A percentile compares a stretch with the other conserved stretches of the same genome.
These are phyloP conservation scores for Emmonsiellopsis sp. DNA, from an alignment of 2,329 filamentous ascomycete species.

Conservation along the genomic window DNA sequence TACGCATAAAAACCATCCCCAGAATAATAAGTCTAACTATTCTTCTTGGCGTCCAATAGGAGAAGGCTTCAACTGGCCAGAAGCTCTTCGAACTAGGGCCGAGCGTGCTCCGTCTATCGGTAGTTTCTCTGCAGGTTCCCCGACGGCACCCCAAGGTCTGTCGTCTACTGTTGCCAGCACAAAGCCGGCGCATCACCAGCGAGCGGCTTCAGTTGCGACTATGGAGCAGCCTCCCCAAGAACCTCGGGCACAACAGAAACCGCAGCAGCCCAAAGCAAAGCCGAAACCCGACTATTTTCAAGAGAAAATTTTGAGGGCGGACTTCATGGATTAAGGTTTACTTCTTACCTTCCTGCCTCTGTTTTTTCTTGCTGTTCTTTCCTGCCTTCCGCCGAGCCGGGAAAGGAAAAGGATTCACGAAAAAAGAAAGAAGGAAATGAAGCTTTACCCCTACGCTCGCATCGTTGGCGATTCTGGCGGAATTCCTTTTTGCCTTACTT, in stretches of 20 bases:
- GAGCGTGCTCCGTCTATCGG: slow-evolving; percentile 57
- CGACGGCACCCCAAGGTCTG: slow-evolving; percentile 20
- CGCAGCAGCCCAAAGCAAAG: slow-evolving; percentile 39
- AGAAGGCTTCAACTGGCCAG: slow-evolving; percentile 95
- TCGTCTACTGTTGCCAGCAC: slow-evolving; percentile 31
- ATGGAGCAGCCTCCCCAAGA: slow-evolving; percentile 44
- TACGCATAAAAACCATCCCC: slow-evolving; percentile 24
- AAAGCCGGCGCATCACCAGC: slow-evolving; percentile 31
- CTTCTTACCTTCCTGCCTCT: not conserved
- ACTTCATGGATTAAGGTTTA: slow-evolving; percentile 76
- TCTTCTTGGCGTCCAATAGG: slow-evolving; percentile 49
- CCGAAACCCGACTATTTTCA: slow-evolving; percentile 87
- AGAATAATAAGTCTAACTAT: slow-evolving; percentile 34
- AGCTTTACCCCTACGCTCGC: no score
- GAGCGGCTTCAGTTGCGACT: slow-evolving; percentile 37
- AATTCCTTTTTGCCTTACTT: no score
- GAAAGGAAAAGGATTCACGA: not conserved
- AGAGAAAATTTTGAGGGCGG: slow-evolving; percentile 92
- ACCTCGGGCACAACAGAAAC: slow-evolving; percentile 5
- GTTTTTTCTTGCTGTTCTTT: not conserved
- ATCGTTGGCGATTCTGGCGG: no score
- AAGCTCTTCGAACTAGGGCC: slow-evolving; percentile 85
- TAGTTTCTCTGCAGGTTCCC: slow-evolving; percentile 17
- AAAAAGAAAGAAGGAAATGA: not conserved
- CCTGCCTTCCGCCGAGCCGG: no score